Evolutionary conservation across 2,329 filamentous ascomycete species (phyloP), one percentile per base, ranked within the genome.

Genomic region (Alternaria gansuensis): DNA sequence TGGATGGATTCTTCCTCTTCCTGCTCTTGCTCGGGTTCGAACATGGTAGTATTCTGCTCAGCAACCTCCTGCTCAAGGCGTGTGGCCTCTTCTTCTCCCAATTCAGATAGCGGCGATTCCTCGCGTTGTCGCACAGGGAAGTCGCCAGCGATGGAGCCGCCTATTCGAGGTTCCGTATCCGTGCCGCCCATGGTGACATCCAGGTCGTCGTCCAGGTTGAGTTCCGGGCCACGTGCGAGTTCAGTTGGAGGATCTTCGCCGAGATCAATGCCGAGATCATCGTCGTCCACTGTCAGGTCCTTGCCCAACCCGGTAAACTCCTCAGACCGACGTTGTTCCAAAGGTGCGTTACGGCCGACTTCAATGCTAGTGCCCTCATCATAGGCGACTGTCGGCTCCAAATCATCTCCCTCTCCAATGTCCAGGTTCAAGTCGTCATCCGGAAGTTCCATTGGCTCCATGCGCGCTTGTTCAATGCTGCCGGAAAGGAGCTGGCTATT

Each of bases 321-420:
- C 28, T 77, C 75, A 3, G 73, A 75, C 21, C 62, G 52, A 10
- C 68, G 66, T 54, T 74, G 69, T 34, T 89, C 83, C 14, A 86
- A 83, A 4, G 91, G 88, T 21, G 91, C 93, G 67, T 96, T 90
- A 88, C 94, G 90, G 72, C 94, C 95, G 68, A 92, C 84, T 88
- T 99, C 95, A 58, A 97, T 88, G 71, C 89, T 95, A 60, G 82
- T 78, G 23, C 69, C 72, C 29, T 77, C 75, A 54, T 82, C 60
- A 51, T 70, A 68, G 45, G 64, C 54, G 2, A 41, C 21, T 21
- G 59, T 41, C 11, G 60, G 54, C 24, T 59, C 51, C 39, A 59
- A 46, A n/a, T 72, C 71, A 26, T 75, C 53, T 63, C 76, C 79
- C 51, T 87, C 85, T 33, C 85, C 87, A 60, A 92, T 85, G 65